Base-by-base conservation (phyloP, 1,284 basidiomycete species). In the Hypsizygus ulmarius region DNA sequence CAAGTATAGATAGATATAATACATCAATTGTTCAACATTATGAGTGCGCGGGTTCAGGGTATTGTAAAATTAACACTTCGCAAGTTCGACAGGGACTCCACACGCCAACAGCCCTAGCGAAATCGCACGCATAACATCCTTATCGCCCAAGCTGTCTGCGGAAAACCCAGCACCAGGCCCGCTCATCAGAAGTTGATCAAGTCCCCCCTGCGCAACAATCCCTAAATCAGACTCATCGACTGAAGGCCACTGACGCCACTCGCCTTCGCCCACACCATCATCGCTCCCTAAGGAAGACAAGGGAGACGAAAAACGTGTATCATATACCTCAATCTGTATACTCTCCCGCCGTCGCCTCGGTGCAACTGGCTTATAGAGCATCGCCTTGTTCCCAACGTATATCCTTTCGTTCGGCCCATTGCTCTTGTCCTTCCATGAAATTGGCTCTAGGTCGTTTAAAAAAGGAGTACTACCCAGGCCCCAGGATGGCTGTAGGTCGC, bases 401-500 rank as follows among this genome's bases (percentile, higher is more conserved):
- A 47, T 32, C 18, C 54, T 45, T 36, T 43, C 46, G 30, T 50
- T 49, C 2, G 45, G 39, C 1, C 47, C 35, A 15, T 50, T 49
- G 18, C 38, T 54, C 37, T 34, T 41, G 4, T 52, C 44, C 18
- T 37, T 36, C 49, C 46, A 48, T 28, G 34, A 34, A 6, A 46
- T 21, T 14, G 50, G 52, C 9, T 52, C 39, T 16, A 53, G 14
- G 15, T 59, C 58, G 25, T 48, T 52, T 41, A 55, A 32, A 9
- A 47, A 42, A n/a, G 36, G 46, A 16, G 43, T 33, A 2, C 48
- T 43, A 2, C 58, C 58, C 16, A 65, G 41, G 8, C 56, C 59
- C 66, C 66, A 67, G 3, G 49, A 53, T 3, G 57, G 53, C 37
- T 68, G 65, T 5, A 60, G 38, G 2, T 55, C 54, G 28, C 68